Evolutionary conservation across 306 rosid species (phyloP).

Genomic region (Vicia villosa): DNA sequence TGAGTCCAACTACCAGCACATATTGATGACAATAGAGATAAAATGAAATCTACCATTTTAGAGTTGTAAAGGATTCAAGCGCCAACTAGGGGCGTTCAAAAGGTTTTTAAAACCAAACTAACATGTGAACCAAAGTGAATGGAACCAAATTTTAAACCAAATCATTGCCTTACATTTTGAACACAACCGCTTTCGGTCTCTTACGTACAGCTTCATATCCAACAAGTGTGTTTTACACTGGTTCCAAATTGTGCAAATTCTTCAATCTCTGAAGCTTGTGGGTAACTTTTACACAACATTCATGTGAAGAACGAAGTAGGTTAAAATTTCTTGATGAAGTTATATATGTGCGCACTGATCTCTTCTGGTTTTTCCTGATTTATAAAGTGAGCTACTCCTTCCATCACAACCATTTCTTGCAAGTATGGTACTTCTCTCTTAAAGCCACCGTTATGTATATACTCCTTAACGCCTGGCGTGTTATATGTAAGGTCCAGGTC

Average conservation of each 20-base stretch:
- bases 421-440: slow-evolving; percentile 56
- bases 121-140: no score
- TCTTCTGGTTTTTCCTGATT: slow-evolving; percentile 67
- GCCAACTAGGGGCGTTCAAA: no score
- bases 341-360: slow-evolving; percentile 54
- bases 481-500: slow-evolving; percentile 60
- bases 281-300: neutral
- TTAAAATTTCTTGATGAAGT: slow-evolving; percentile 67
- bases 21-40: neutral
- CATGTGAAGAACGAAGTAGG: neutral
- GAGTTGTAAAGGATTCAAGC: no score
- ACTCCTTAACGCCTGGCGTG: slow-evolving; percentile 57
- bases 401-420: slow-evolving; percentile 65
- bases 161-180: no score
- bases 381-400: slow-evolving; percentile 65
- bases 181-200: no score
- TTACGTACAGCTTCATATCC: no score
- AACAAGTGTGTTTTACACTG: no score
- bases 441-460: slow-evolving; percentile 61
- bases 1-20: neutral
- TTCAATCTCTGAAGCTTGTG: neutral
- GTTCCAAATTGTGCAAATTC: slow-evolving; percentile 12
- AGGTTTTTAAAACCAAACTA: no score
- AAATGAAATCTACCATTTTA: no score
- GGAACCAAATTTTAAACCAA: no score